Conservation (phyloP, 2,329 filamentous ascomycete genomes). For the Thermoascus crustaceus region DNA sequence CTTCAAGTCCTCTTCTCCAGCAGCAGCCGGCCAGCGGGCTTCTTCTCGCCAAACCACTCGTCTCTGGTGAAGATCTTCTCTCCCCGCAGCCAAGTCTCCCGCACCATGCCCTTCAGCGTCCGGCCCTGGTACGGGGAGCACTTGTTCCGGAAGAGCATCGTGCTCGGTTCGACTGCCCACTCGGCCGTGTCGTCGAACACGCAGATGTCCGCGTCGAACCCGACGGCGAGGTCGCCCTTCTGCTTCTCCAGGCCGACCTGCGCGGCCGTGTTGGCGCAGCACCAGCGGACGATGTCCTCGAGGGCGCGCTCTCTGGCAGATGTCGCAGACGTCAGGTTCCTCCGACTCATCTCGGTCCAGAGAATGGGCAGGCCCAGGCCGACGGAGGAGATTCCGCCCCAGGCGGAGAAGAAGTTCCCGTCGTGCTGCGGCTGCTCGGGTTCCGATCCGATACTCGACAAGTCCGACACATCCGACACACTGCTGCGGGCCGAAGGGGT, state of each 20-base stretch:
- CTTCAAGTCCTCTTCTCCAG: conserved; percentile 33
- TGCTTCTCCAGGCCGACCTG: conserved; percentile 76
- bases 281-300: conserved; percentile 75
- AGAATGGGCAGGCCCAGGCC: conserved; percentile 87
- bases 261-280: conserved; percentile 73
- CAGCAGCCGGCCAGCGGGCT: conserved; percentile 30
- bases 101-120: conserved; percentile 66
- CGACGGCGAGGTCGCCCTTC: conserved; percentile 73
- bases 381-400: conserved; percentile 93
- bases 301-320: conserved; percentile 45
- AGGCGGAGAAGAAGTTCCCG: conserved; percentile 91
- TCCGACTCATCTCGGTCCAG: conserved; percentile 64
- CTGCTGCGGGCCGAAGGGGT: conserved; percentile 9
- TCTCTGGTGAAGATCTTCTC: conserved; percentile 63
- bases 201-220: conserved; percentile 83
- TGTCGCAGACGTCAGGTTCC: conserved; percentile 39
- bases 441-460: conserved; percentile 17
- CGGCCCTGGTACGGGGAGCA: conserved; percentile 85
- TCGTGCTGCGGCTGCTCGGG: conserved; percentile 28
- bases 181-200: conserved; percentile 79
- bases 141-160: conserved; percentile 92
- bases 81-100: conserved; percentile 79
- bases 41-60: conserved; percentile 32
- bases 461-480: conserved; percentile 17
- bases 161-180: conserved; percentile 64